phyloP scores from a whole-genome alignment of 2,329 filamentous ascomycete species.

The Fusarium sp. region DNA sequence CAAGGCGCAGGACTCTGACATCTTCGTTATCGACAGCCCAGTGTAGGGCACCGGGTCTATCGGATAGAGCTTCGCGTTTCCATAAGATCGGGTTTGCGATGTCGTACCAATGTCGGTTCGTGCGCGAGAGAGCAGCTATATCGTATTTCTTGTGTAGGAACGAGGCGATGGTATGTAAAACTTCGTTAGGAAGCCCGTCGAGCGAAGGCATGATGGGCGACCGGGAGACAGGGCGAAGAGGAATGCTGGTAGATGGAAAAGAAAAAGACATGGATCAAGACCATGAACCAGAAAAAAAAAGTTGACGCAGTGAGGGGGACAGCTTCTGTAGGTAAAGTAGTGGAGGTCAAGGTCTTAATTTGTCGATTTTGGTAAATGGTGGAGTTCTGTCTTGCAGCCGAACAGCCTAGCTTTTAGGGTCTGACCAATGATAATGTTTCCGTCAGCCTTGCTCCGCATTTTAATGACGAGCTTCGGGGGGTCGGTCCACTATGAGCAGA shows the following conservation, averaged over 20 bases:
- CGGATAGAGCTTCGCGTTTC: slow-evolving; percentile 44
- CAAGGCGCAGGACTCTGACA: slow-evolving; percentile 36
- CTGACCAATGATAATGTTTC: not conserved
- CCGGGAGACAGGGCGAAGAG: slow-evolving; percentile 5
- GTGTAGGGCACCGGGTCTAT: slow-evolving; percentile 45
- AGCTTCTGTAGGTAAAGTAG: not conserved
- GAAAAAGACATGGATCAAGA: not conserved
- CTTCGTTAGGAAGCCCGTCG: slow-evolving; percentile 48
- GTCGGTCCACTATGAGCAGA: slow-evolving; percentile 2
- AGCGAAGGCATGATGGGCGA: slow-evolving; percentile 45
- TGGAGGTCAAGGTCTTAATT: not conserved
- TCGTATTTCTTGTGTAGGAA: slow-evolving; percentile 45
- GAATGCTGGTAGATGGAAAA: slow-evolving; percentile 12
- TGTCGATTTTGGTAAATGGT: not conserved
- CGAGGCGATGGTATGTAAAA: slow-evolving; percentile 42
- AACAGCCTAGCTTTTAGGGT: not conserved
- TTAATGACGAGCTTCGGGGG: not conserved
- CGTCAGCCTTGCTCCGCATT: slow-evolving; percentile 1
- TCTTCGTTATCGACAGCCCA: slow-evolving; percentile 45
- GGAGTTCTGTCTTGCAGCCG: not conserved
- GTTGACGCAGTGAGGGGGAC: slow-evolving; percentile 4
- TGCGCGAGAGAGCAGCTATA: slow-evolving; percentile 42
- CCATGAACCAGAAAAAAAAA: not conserved
- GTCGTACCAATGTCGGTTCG: slow-evolving; percentile 43
- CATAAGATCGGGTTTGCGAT: slow-evolving; percentile 45